Conservation (phyloP, 208 protist genomes). For the Leishmania martiniquensis region DNA sequence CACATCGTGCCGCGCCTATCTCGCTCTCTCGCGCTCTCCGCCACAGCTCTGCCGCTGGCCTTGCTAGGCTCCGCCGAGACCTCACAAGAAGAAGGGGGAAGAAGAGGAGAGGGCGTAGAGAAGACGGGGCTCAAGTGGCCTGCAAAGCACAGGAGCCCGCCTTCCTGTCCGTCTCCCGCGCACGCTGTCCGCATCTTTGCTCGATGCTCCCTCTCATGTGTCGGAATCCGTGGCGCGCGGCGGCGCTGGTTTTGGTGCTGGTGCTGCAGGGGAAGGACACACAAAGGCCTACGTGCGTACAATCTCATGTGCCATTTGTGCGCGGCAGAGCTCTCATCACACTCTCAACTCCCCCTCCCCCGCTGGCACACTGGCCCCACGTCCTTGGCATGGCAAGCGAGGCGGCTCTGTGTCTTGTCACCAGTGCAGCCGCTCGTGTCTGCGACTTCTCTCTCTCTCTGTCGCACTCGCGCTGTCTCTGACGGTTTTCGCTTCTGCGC, state of each 20-base stretch:
- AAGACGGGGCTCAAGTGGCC: neutral
- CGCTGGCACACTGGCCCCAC: too few relatives aligned
- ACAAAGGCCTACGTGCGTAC: neutral
- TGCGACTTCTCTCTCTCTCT: too few relatives aligned
- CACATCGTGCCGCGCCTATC: too few relatives aligned
- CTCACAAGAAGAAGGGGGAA: neutral
- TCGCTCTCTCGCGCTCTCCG: neutral
- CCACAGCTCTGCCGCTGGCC: neutral
- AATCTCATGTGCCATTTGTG: neutral
- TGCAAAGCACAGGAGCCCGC: neutral
- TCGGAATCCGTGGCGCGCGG: constrained; percentile 6
- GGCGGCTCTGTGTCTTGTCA: too few relatives aligned
- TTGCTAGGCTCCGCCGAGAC: neutral
- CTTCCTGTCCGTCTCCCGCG: neutral
- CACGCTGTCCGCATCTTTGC: neutral
- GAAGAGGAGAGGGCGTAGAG: neutral
- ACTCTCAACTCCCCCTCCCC: too few relatives aligned
- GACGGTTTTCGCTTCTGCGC: too few relatives aligned
- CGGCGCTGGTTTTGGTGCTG: neutral
- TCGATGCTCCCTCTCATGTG: neutral
- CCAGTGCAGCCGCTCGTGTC: too few relatives aligned
- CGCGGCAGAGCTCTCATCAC: neutral
- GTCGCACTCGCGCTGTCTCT: too few relatives aligned
- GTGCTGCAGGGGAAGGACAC: neutral
- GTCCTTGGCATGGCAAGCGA: too few relatives aligned